These are phyloP conservation scores for Diaporthe amygdali DNA, from an alignment of 2,329 filamentous ascomycete species.

Conservation along the genomic window DNA sequence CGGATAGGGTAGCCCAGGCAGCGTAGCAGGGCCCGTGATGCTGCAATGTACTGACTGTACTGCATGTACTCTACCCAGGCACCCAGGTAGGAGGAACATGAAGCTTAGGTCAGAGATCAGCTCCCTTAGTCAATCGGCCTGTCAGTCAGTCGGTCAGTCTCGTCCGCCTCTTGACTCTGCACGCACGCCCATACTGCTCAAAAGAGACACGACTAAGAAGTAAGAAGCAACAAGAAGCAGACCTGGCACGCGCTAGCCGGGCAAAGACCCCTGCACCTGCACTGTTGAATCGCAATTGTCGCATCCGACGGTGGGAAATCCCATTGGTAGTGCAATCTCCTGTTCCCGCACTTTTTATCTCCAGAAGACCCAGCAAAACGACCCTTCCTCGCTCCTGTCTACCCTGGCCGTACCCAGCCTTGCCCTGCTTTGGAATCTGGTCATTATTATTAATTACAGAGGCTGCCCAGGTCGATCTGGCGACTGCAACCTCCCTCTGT, in stretches of 20 bases:
- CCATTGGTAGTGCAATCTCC: conserved; percentile 19
- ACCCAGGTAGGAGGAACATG: no score
- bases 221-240: background rate
- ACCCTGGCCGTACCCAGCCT: background rate
- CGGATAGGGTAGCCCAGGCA: background rate
- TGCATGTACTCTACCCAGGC: no score
- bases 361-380: conserved; percentile 14
- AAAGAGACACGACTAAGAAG: conserved; percentile 1
- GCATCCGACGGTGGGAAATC: conserved; percentile 16
- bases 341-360: conserved; percentile 19
- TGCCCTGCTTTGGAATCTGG: conserved; percentile 6
- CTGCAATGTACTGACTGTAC: background rate
- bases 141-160: background rate
- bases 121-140: no score
- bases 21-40: background rate
- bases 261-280: conserved; percentile 7
- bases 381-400: background rate
- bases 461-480: background rate
- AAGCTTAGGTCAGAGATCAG: background rate
- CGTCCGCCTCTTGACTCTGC: background rate
- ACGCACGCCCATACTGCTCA: background rate
- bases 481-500: background rate
- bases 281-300: conserved; percentile 3
- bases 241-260: conserved; percentile 1
- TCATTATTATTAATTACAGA: conserved; percentile 12